Percentiles rank a stretch among this genome's conserved stretches.
Evolutionary conservation across 108 stramenopile genomes (phyloP).

Genomic region (Epithemia pelagica): DNA sequence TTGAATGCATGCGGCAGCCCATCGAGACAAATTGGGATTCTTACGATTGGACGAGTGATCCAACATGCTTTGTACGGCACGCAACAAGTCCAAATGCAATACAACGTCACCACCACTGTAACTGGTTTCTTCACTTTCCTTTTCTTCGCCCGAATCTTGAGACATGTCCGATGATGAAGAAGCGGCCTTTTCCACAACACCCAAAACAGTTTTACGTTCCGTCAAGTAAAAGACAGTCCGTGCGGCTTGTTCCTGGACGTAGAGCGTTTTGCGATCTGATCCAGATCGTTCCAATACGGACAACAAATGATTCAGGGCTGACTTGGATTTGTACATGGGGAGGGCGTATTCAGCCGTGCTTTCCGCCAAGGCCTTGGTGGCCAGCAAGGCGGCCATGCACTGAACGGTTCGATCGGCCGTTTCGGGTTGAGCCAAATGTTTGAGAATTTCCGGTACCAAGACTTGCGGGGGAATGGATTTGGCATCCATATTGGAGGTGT

Average conservation of each 20-base stretch:
- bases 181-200: slow-evolving; percentile 10
- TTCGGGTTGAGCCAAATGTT: slow-evolving; percentile 45
- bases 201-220: slow-evolving; percentile 38
- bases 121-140: neutral
- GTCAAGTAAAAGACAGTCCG: slow-evolving; percentile 71
- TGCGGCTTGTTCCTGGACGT: slow-evolving; percentile 72
- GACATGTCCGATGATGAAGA: neutral
- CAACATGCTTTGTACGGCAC: slow-evolving; percentile 58
- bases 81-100: slow-evolving; percentile 40
- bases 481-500: slow-evolving; percentile 28
- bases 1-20: slow-evolving; percentile 62
- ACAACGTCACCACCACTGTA: slow-evolving; percentile 2
- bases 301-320: slow-evolving; percentile 46
- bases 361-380: slow-evolving; percentile 23
- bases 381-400: slow-evolving; percentile 48
- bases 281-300: slow-evolving; percentile 64
- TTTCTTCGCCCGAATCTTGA: slow-evolving; percentile 3
- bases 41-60: slow-evolving; percentile 53
- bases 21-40: slow-evolving; percentile 68
- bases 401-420: slow-evolving; percentile 66
- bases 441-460: slow-evolving; percentile 52
- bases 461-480: slow-evolving; percentile 52
- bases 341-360: slow-evolving; percentile 15
- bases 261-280: slow-evolving; percentile 50
- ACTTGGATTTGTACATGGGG: slow-evolving; percentile 22